Evolutionary conservation across 257 asterid genomes (phyloP).

Genomic region (Solanum sitiens): DNA sequence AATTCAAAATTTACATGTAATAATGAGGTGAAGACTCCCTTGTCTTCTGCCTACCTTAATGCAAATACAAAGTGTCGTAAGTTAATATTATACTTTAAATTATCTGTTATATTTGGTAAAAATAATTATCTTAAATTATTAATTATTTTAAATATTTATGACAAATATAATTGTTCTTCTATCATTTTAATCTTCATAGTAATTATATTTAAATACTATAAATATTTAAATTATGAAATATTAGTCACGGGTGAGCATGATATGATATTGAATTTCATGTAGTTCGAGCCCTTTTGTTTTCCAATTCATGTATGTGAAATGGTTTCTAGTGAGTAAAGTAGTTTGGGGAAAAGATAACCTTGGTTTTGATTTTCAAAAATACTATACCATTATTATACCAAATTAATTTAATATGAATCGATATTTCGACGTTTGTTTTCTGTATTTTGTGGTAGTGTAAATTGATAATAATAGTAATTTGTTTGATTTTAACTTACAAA

Average conservation of each 20-base stretch:
- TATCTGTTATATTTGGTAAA: background rate
- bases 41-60: background rate
- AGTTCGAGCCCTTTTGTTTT: background rate
- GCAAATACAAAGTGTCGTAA: background rate
- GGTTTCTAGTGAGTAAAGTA: background rate
- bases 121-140: no score
- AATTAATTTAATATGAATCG: background rate
- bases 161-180: no score
- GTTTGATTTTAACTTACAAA: background rate
- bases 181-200: background rate
- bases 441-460: no score
- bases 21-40: background rate
- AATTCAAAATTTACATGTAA: background rate
- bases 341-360: background rate
- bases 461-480: background rate
- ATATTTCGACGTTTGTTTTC: background rate
- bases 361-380: background rate
- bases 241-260: background rate
- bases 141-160: no score
- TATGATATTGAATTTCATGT: background rate
- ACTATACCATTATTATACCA: background rate
- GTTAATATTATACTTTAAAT: background rate
- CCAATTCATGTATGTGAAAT: no score
- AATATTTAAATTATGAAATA: background rate
- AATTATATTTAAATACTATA: no score